These are phyloP conservation scores for Calonectria ilicicola DNA, from an alignment of 2,329 filamentous ascomycete species.

Conservation along the genomic window DNA sequence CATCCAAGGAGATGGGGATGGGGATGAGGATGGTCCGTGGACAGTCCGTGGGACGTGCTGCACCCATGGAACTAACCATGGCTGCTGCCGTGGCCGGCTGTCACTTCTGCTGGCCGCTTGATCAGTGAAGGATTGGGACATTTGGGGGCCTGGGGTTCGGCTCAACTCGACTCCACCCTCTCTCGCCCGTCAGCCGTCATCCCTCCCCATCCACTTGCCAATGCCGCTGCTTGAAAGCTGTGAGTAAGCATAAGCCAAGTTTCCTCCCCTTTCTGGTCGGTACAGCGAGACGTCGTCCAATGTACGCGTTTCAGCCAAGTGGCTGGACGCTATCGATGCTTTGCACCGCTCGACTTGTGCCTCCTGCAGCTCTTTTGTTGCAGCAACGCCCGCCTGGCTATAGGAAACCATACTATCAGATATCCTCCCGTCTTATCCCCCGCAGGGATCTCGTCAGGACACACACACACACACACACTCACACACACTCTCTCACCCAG, in stretches of 20 bases:
- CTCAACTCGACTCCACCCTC: constrained; percentile 37
- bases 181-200: constrained; percentile 35
- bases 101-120: constrained; percentile 24
- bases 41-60: constrained; percentile 39
- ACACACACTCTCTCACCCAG: neutral
- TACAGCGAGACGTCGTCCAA: constrained; percentile 35
- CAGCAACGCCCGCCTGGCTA: constrained; percentile 18
- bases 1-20: constrained; percentile 20
- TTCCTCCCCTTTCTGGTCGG: constrained; percentile 30
- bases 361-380: constrained; percentile 15
- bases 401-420: constrained; percentile 20
- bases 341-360: constrained; percentile 1
- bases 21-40: constrained; percentile 23
- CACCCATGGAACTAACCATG: constrained; percentile 8
- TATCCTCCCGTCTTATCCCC: constrained; percentile 32
- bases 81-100: constrained; percentile 27
- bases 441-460: constrained; percentile 24
- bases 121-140: constrained; percentile 32
- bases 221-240: constrained; percentile 37
- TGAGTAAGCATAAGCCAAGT: constrained; percentile 45
- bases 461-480: neutral
- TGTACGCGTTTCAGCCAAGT: constrained; percentile 39
- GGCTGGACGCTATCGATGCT: constrained; percentile 32
- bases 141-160: constrained; percentile 20
- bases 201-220: constrained; percentile 29